A percentile compares a stretch with the other conserved stretches of the same genome.
These are phyloP conservation scores for Amylocarpus encephaloides DNA, from an alignment of 2,329 filamentous ascomycete species.

Conservation along the genomic window DNA sequence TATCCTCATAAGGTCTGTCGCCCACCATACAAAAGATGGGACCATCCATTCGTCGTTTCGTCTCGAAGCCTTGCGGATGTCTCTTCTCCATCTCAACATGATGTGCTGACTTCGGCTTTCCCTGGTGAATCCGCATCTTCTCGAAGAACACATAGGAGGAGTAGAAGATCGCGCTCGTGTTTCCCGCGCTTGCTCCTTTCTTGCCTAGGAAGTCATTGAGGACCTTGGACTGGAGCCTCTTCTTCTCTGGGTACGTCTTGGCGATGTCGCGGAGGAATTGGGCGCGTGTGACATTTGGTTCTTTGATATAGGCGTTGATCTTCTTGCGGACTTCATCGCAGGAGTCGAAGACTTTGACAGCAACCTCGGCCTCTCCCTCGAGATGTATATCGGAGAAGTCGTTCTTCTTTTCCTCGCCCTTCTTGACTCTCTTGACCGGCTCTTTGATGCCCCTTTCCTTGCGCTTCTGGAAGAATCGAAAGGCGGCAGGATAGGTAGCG, in stretches of 20 bases:
- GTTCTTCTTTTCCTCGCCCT: constrained; percentile 24
- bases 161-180: constrained; percentile 45
- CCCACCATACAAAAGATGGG: background rate
- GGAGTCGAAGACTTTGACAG: constrained; percentile 47
- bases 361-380: constrained; percentile 40
- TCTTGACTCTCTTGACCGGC: constrained; percentile 33
- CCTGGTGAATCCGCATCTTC: constrained; percentile 46
- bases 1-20: background rate
- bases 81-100: constrained; percentile 45
- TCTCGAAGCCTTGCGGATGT: constrained; percentile 10
- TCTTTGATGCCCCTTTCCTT: constrained; percentile 42
- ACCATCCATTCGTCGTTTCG: background rate
- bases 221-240: constrained; percentile 38
- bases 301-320: constrained; percentile 44
- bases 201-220: constrained; percentile 45
- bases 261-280: constrained; percentile 44
- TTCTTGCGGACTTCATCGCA: constrained; percentile 53
- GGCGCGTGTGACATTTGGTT: constrained; percentile 44
- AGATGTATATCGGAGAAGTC: constrained; percentile 40
- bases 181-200: constrained; percentile 42
- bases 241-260: constrained; percentile 35
- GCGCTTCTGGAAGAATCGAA: constrained; percentile 43
- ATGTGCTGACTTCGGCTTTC: constrained; percentile 45
- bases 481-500: constrained; percentile 34
- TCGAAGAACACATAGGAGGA: constrained; percentile 53